phyloP scores from a whole-genome alignment of 164 flowering plant species.

The Santalum album region DNA sequence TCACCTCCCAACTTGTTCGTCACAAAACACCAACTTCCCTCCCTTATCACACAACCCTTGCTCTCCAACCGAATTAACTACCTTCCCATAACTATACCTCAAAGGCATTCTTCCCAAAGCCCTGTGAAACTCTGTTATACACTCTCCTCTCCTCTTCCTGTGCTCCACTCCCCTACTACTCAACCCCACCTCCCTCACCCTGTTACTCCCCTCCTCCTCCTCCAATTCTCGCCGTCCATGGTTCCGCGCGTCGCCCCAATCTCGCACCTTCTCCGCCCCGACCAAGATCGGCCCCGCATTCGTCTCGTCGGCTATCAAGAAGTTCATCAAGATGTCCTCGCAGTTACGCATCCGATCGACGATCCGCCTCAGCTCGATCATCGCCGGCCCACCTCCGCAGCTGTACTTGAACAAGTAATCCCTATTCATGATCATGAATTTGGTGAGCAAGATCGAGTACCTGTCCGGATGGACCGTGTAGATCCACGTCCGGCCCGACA shows the following conservation, averaged over 20 bases:
- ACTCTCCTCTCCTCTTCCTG: slow-evolving; percentile 75
- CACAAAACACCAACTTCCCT: slow-evolving; percentile 66
- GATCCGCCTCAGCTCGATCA: slow-evolving; percentile 24
- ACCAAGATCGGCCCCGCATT: slow-evolving; percentile 57
- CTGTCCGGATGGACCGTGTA: slow-evolving; percentile 69
- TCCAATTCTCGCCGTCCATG: slow-evolving; percentile 7
- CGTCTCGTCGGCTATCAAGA: slow-evolving; percentile 49
- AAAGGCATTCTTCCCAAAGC: slow-evolving; percentile 69
- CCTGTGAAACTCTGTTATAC: slow-evolving; percentile 68
- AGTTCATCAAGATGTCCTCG: slow-evolving; percentile 91
- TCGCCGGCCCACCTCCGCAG: slow-evolving; percentile 27
- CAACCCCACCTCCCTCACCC: slow-evolving; percentile 54
- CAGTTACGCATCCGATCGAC: slow-evolving; percentile 62
- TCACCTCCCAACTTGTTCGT: slow-evolving; percentile 15
- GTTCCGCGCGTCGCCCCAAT: slow-evolving; percentile 75
- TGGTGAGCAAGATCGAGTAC: slow-evolving; percentile 76
- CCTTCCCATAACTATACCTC: slow-evolving; percentile 68
- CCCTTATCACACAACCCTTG: slow-evolving; percentile 72
- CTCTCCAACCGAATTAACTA: slow-evolving; percentile 59
- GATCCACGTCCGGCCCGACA: slow-evolving; percentile 47
- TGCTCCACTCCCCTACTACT: slow-evolving; percentile 64
- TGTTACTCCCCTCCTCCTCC: slow-evolving; percentile 6
- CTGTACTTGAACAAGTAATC: slow-evolving; percentile 48
- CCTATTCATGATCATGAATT: slow-evolving; percentile 50
- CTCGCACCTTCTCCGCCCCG: slow-evolving; percentile 55